Base-by-base conservation (phyloP, 768 basidiomycete genomes). In the Pleurotus cornucopiae region DNA sequence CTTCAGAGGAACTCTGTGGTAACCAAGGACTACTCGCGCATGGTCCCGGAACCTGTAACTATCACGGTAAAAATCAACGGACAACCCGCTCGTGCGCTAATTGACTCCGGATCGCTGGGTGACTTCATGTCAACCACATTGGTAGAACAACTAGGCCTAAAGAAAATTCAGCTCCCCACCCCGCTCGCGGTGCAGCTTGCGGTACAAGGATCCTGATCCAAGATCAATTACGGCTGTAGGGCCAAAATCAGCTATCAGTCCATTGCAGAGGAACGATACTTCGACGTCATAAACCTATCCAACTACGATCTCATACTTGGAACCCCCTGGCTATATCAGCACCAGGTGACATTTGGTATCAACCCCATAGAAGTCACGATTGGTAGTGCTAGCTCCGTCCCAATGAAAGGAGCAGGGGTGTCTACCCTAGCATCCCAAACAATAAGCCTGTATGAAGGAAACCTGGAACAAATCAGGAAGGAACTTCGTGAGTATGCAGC, bases 171-270 rank as follows among this genome's bases (percentile, higher is more conserved):
- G 40, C 57, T 73, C 0, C 60, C 23, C 5, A 72, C 71, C 49
- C 71, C 70, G 1, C 30, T 73, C n/a, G 52, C 65, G 2, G 55
- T 72, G 0, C 66, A 70, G 13, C 55, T 75, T 11, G 72, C 69
- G 0, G 65, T 65, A 0, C 57, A 61, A 2, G 73, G 71, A 1
- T 73, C 70, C 0, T 55, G 62, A 0, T 58, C 20, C 20, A 20
- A 20, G 20, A 20, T 20, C 20, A 20, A 20, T 20, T 20, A 20
- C 20, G 20, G 20, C 67, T 54, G 59, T 11, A 51, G 30, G 2
- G 69, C 58, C 0, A 9, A 61, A 3, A 20, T 73, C 46, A 25
- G 43, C 9, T 72, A 70, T 49, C 67, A 69, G 56, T 18, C 26
- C 0, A 65, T 72, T 1, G 48, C 59, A 11, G 60, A 61, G n/a